Percentiles rank a stretch among this genome's conserved stretches.
Evolutionary conservation across 202 grass and related monocot genomes (phyloP).

Genomic region (Digitaria exilis): DNA sequence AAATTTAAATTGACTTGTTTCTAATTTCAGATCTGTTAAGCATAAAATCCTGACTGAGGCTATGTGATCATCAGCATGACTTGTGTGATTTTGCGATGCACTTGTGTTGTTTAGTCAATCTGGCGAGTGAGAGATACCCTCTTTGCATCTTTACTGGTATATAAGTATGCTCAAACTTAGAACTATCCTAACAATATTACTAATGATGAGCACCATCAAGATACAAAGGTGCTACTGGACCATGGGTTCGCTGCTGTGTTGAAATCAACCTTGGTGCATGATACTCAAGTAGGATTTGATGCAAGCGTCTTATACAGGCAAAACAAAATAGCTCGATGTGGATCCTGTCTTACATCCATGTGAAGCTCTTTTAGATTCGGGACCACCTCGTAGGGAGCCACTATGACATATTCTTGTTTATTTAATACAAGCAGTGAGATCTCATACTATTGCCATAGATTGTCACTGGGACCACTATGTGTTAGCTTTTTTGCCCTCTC

Average conservation of each 20-base stretch:
- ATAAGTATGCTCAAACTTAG: slow-evolving; percentile 40
- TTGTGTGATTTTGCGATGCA: not conserved
- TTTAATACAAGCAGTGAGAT: slow-evolving; percentile 35
- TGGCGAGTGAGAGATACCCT: not conserved
- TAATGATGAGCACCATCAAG: slow-evolving; percentile 2
- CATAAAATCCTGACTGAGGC: not conserved
- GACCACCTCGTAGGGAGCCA: slow-evolving; percentile 36
- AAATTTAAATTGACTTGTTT: not conserved
- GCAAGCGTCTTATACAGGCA: slow-evolving; percentile 23
- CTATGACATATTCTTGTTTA: slow-evolving; percentile 36
- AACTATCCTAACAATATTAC: slow-evolving; percentile 19
- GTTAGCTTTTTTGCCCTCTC: slow-evolving; percentile 19
- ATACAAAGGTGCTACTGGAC: slow-evolving; percentile 19
- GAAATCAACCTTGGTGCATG: slow-evolving; percentile 7
- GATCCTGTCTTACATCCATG: slow-evolving; percentile 45
- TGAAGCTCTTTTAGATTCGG: slow-evolving; percentile 30
- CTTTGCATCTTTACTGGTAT: slow-evolving; percentile 23
- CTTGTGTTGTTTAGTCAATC: not conserved
- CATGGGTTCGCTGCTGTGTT: not conserved
- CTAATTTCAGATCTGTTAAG: slow-evolving; percentile 13
- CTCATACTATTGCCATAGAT: slow-evolving; percentile 8
- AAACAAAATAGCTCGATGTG: slow-evolving; percentile 44
- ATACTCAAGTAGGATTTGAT: slow-evolving; percentile 19
- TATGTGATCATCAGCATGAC: not conserved
- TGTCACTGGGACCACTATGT: slow-evolving; percentile 7